Conservation (phyloP, 169 alveolate genomes). For the Miamiensis avidus region DNA sequence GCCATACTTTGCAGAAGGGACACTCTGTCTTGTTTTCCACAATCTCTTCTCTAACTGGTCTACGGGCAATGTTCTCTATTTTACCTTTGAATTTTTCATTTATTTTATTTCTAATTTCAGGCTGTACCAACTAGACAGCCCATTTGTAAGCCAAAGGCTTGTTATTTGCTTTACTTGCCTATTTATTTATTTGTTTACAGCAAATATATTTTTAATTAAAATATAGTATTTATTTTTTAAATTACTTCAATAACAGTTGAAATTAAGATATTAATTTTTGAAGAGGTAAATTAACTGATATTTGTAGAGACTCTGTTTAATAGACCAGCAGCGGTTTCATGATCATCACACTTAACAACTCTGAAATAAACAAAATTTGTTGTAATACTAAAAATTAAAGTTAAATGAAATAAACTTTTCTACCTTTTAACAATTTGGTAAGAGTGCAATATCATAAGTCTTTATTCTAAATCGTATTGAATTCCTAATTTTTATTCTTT, state of each 20-base stretch:
- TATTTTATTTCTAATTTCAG: conserved; percentile 81
- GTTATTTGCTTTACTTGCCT: background rate
- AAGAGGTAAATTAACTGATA: conserved; percentile 85
- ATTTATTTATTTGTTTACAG: no score
- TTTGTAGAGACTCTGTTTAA: conserved; percentile 79
- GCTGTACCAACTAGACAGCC: conserved; percentile 86
- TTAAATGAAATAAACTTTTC: background rate
- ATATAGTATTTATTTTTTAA: conserved; percentile 79
- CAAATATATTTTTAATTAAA: no score
- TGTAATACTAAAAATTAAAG: no score
- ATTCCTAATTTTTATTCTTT: conserved; percentile 58
- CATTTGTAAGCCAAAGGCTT: conserved; percentile 75
- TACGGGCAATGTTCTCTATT: conserved; percentile 88
- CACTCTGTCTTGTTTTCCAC: conserved; percentile 81
- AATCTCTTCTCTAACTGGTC: conserved; percentile 72
- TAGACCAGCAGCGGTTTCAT: conserved; percentile 77
- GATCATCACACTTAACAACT: conserved; percentile 75
- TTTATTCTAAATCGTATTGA: conserved; percentile 77
- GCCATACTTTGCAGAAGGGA: conserved; percentile 84
- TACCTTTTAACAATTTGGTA: conserved; percentile 80
- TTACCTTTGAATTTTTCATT: conserved; percentile 81
- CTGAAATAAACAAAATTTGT: no score
- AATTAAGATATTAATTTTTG: conserved; percentile 88
- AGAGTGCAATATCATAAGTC: conserved; percentile 83
- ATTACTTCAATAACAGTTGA: conserved; percentile 89